Evolutionary conservation across 1,139 yeast species (phyloP), one percentile per base, ranked within the genome.

Genomic region (Hyphopichia wangnamkhiaoensis): DNA sequence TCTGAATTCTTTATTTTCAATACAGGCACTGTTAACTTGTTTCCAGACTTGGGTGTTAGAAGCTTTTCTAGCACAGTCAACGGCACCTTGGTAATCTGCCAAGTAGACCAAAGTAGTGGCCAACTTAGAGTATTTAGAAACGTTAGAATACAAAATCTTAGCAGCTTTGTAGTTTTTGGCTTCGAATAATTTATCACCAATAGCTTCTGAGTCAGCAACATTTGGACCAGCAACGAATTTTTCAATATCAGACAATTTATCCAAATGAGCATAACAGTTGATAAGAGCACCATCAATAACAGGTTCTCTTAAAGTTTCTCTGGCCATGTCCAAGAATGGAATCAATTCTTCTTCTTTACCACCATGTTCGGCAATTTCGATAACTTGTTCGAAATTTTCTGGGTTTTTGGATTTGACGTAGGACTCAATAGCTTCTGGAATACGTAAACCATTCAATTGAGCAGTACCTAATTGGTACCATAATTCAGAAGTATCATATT

Each of bases 51-150:
- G 79, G 47, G 84, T 82, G 65, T 91, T 91, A 34, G 96, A 87
- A 4, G 98, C 98, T 70, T 93, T 94, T 74, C 98, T 86, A 15
- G 98, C 99, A 66, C 97, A 90, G 59, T 93, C 98, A 48, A 93
- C 98, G 37, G 99, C 98, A 41, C 89, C 83, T 70, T 93, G 98
- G 65, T 90, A 90, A 61, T 93, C 98, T 44, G 81, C 82, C 59
- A 93, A 73, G 71, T 84, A 89, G 16, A 93, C 99, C 58, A 91
- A 79, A 27, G 98, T 93, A 14, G 97, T 87, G 9, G 98, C 98
- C 54, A 93, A 78, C 66, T 90, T 93, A 37, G 97, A 87, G 76
- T 95, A 91, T 69, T 91, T 93, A 37, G 96, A 89, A 45, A 93
- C 84, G 48, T 83, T 85, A 16, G 93, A 74, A 65, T 80, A 93